Evolutionary conservation across 2,329 filamentous ascomycete species (phyloP), one percentile per base, ranked within the genome.

Genomic region (Ophiostoma ulmi): DNA sequence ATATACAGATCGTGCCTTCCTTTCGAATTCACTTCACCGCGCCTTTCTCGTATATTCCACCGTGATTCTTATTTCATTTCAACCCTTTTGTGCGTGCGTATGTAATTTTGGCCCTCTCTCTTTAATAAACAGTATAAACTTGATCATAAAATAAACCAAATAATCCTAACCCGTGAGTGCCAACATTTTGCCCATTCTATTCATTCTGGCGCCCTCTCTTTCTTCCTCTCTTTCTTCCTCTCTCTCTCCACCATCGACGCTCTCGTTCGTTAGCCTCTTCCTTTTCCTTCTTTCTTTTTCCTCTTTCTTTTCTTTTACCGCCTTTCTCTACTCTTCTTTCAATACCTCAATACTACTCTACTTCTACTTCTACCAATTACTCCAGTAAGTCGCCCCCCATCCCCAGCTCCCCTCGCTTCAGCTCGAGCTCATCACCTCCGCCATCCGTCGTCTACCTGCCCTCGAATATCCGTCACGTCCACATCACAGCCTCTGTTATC

Each of bases 1-100:
- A 39, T 36, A 31, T 48, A 38, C 69, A 55, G 39, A 39, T 39
- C 69, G 69, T 61, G 39, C 69, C 69, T 67, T 70, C 69, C 69
- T n/a, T 55, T 35, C 14, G 31, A 26, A 38, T 22, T 13, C 36
- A 48, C 14, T 10, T 41, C 26, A 20, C n/a, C 36, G 35, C 63
- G n/a, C 41, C 4, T 41, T 63, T 35, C 17, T 31, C 13, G 11
- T 31, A 31, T 36, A 14, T 44, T 44, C 41, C 11, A 13, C 38
- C 38, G 1, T 3, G 5, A 13, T 44, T 44, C 14, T 44, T 44
- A 44, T 44, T 44, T 48, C n/a, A 17, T 48, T 48, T 20, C 4
- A 48, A n/a, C 6, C 44, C 5, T 5, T 20, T 44, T 48, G 17
- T 48, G 44, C 17, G 44, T 20, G 44, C 44, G 3, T 48, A 20